Percentiles rank a stretch among this genome's conserved stretches.
phyloP scores from a whole-genome alignment of 768 basidiomycete genomes.

The Russula sp. region DNA sequence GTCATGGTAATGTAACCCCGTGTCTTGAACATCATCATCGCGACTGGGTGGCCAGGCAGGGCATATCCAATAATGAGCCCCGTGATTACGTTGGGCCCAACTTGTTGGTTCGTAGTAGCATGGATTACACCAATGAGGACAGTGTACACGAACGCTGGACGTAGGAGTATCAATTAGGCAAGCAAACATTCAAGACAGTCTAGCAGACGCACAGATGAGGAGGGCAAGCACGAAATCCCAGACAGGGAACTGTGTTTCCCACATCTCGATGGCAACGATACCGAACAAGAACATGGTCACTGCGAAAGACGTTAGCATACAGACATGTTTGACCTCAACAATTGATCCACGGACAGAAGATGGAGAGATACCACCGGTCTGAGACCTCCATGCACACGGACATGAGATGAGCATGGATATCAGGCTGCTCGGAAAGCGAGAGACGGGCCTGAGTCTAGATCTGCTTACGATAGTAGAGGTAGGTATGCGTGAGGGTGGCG shows the following conservation, averaged over 20 bases:
- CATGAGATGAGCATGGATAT: constrained; percentile 52
- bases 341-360: constrained; percentile 40
- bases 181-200: neutral
- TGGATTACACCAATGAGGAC: constrained; percentile 50
- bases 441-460: constrained; percentile 66
- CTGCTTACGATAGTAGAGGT: constrained; percentile 71
- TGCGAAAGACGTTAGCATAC: constrained; percentile 16
- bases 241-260: constrained; percentile 69
- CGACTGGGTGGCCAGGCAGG: constrained; percentile 74
- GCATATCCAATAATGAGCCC: constrained; percentile 78
- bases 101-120: constrained; percentile 34
- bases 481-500: constrained; percentile 63
- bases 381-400: neutral
- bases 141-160: constrained; percentile 36
- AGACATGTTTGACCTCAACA: neutral
- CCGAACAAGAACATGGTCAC: constrained; percentile 64
- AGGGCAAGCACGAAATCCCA: constrained; percentile 69
- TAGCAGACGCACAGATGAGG: constrained; percentile 42
- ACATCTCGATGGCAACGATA: constrained; percentile 59
- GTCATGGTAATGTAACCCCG: constrained; percentile 70
- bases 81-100: constrained; percentile 67
- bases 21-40: constrained; percentile 85
- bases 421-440: constrained; percentile 71
- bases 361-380: constrained; percentile 18
- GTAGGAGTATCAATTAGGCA: neutral